phyloP scores from a whole-genome alignment of 164 flowering plant species.

The Echeveria elegans region DNA sequence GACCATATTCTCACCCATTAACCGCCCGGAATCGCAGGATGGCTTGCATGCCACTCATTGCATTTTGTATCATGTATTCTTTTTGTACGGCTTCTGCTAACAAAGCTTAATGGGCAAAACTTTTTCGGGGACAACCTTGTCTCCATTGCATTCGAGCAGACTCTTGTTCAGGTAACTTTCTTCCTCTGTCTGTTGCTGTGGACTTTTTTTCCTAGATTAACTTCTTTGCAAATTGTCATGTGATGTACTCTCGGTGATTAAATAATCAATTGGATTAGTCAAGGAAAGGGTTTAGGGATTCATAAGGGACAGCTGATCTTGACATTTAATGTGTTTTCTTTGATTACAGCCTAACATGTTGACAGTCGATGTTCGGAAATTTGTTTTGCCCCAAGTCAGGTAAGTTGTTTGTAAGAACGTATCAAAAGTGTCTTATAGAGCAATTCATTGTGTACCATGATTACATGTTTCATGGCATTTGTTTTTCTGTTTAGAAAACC shows the following conservation, averaged over 20 bases:
- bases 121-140: conserved; percentile 73
- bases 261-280: too few species aligned
- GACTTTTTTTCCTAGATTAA: neutral
- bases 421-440: neutral
- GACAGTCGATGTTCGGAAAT: conserved; percentile 85
- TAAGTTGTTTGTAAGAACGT: conserved; percentile 13
- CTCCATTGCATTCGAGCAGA: conserved; percentile 83
- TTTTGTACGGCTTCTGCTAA: neutral
- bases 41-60: conserved; percentile 53
- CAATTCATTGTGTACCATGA: neutral
- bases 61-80: neutral
- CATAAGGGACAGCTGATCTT: neutral
- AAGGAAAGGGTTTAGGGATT: neutral
- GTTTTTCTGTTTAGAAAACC: conserved; percentile 12
- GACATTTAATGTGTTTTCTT: neutral
- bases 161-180: conserved; percentile 74
- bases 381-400: conserved; percentile 60
- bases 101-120: conserved; percentile 2
- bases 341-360: conserved; percentile 89
- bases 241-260: neutral
- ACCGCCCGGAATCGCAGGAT: conserved; percentile 93
- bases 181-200: neutral
- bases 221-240: neutral
- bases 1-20: too few species aligned
- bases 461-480: neutral